phyloP scores from a whole-genome alignment of 2,329 filamentous ascomycete species.

The Daldinia sp. region DNA sequence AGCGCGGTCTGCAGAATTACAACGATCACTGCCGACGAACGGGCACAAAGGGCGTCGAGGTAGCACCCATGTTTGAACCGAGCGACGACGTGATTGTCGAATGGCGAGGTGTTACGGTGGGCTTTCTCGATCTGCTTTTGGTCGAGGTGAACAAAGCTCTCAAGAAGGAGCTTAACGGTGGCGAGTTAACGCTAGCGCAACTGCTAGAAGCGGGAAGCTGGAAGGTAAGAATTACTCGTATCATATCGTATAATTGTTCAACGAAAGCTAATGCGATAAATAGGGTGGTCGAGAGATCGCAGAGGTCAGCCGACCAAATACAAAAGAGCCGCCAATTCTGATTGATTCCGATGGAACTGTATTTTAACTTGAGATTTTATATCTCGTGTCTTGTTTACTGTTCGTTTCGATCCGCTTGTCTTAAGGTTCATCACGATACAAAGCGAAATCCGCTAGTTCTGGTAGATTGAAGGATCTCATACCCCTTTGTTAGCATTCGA shows the following conservation, averaged over 20 bases:
- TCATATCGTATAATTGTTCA: neutral
- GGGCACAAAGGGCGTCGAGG: constrained; percentile 69
- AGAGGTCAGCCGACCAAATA: constrained; percentile 94
- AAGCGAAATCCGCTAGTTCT: constrained; percentile 27
- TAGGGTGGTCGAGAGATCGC: constrained; percentile 94
- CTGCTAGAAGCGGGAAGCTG: constrained; percentile 96
- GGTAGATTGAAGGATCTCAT: constrained; percentile 15
- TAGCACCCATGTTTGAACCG: constrained; percentile 77
- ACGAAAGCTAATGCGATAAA: neutral
- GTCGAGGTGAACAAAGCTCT: constrained; percentile 75
- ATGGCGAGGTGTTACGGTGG: constrained; percentile 81
- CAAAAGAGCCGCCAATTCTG: constrained; percentile 95
- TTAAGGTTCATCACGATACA: constrained; percentile 27
- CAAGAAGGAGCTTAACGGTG: constrained; percentile 71
- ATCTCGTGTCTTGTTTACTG: constrained; percentile 15
- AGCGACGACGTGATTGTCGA: constrained; percentile 84
- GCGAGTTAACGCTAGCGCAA: constrained; percentile 83
- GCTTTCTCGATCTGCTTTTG: constrained; percentile 78
- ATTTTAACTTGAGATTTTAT: constrained; percentile 68
- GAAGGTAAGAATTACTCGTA: constrained; percentile 71
- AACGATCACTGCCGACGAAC: constrained; percentile 77
- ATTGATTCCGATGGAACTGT: constrained; percentile 97
- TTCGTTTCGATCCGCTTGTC: constrained; percentile 19
- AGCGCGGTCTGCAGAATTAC: constrained; percentile 78
- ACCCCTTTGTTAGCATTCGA: constrained; percentile 29